Evolutionary conservation across 2,329 filamentous ascomycete genomes (phyloP), one percentile per base, ranked within the genome.

Genomic region (Ophiosphaerella narmari): DNA sequence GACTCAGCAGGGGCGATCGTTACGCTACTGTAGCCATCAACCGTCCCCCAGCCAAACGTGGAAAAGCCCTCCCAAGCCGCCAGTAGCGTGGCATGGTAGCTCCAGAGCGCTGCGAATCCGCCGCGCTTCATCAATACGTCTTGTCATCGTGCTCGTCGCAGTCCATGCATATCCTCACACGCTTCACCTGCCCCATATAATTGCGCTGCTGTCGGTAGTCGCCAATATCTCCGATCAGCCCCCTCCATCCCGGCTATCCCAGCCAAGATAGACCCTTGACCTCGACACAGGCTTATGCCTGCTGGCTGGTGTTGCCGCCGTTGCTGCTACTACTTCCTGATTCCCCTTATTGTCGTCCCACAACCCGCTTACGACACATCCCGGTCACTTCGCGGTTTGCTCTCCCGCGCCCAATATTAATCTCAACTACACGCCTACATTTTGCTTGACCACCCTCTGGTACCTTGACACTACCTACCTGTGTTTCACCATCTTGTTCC

Each of bases 41-140:
- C 59, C 60, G 59, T 49, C 66, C 57, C 53, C 58, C 49, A 56
- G 43, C 58, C 59, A 26, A 61, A 62, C 48, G 54, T 49, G 65
- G 63, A 54, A 59, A 59, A 55, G 57, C 60, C 55, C 51, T 56
- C 48, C 51, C 53, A 57, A 56, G 54, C 62, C 49, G 52, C 62
- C 59, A 62, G 55, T 55, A 61, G 59, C 65, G 66, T 67, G 59
- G 60, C 65, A 64, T 65, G 62, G 57, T 50, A 52, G 57, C 61
- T 60, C 26, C 55, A 58, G 52, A 57, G 55, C 56, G 54, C 54
- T 65, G 62, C 62, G 51, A 55, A 45, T 52, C 49, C 54, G 57
- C 57, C 60, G 57, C 55, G 44, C 56, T 54, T 53, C 52, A 50
- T 50, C 48, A 58, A 54, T 47, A 57, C 51, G 39, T 52, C 46